Evolutionary conservation across 1,284 basidiomycete genomes (phyloP), one percentile per base, ranked within the genome.

Genomic region (Pseudozyma thailandica): DNA sequence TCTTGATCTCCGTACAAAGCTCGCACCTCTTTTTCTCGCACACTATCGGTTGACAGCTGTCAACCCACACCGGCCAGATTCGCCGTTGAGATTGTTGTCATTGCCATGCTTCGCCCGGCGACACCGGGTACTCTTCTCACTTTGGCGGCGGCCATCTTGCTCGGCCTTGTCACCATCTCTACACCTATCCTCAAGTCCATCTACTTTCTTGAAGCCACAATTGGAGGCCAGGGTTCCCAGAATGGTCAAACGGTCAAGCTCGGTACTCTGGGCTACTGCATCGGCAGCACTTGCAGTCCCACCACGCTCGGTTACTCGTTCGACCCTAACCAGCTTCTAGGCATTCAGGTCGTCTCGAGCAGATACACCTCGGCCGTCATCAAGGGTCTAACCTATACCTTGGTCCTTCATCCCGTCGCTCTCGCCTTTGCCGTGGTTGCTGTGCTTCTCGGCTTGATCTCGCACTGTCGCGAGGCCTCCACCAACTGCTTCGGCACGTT

Each of bases 381-480:
- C 64, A 77, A 79, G 42, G 74, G 70, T 16, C 62, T 80, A 39
- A 80, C 77, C 53, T 80, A 80, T 59, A 72, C 75, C 13, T 68
- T 80, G 43, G 50, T 80, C 37, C 66, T 80, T 12, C 75, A 79
- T 13, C 78, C 77, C 41, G 46, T 75, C 39, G 71, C 74, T 0
- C 66, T 76, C 26, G 71, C 54, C 45, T 63, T 74, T 31, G 62
- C 73, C 15, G 65, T 62, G 21, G 52, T 74, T 21, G 50, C 72
- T n/a, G 49, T 79, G 16, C 53, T 78, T 2, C 39, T 79, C 21
- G 78, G 77, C 28, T 55, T 79, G 45, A 62, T 80, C 53, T 57
- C 63, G 33, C 75, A 74, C 50, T 80, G 77, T 47, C 65, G 71
- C 30, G 56, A 72, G 41, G 30, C 68, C 45, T 60, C 63, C 26